phyloP scores from a whole-genome alignment of 192 early-diverging fungal genomes.

The Coemansia sp. region DNA sequence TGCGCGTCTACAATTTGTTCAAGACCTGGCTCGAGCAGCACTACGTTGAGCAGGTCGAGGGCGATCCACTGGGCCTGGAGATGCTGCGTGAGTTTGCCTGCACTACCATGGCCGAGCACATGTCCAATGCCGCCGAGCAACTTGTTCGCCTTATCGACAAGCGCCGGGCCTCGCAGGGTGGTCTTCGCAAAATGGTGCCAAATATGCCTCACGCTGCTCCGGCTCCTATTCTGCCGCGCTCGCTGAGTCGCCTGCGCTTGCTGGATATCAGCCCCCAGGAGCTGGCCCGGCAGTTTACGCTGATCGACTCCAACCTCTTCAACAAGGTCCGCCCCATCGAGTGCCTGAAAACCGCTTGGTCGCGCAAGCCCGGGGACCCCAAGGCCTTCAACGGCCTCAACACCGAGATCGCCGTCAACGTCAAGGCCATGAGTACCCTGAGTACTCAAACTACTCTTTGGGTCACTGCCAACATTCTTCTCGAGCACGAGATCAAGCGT shows the following conservation, averaged over 20 bases:
- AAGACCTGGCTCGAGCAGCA: constrained; percentile 97
- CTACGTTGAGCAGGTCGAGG: constrained; percentile 74
- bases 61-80: constrained; percentile 68
- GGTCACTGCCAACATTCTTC: constrained; percentile 82
- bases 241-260: constrained; percentile 73
- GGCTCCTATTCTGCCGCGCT: constrained; percentile 78
- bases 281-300: constrained; percentile 92
- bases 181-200: constrained; percentile 62
- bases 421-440: constrained; percentile 83
- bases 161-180: constrained; percentile 62
- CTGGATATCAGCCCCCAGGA: constrained; percentile 91
- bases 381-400: constrained; percentile 57
- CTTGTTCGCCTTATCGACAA: constrained; percentile 80
- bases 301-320: constrained; percentile 85
- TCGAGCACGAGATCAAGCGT: constrained; percentile 78
- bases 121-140: constrained; percentile 68
- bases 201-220: constrained; percentile 68
- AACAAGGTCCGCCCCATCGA: constrained; percentile 83
- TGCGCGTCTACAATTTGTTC: constrained; percentile 91
- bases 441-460: constrained; percentile 86
- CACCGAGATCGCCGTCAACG: constrained; percentile 70
- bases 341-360: constrained; percentile 92
- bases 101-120: constrained; percentile 69
- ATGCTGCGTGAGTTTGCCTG: constrained; percentile 74
- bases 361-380: constrained; percentile 60